phyloP scores from a whole-genome alignment of 805 yeast species.

The Lachancea nothofagi region DNA sequence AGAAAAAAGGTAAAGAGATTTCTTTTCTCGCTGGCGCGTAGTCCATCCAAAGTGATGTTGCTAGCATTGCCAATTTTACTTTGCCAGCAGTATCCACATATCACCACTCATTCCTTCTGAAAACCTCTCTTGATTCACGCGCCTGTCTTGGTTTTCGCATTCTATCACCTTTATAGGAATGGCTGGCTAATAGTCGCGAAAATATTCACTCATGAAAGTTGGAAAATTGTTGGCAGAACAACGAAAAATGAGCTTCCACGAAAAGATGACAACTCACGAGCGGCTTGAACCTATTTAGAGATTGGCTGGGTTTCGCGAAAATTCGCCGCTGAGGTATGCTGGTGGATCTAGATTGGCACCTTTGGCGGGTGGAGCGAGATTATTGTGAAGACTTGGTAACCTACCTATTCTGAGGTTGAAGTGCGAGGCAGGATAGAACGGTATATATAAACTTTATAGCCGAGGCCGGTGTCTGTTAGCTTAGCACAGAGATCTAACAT shows the following conservation, averaged over 20 bases:
- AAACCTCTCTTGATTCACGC: background rate
- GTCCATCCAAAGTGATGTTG: no score
- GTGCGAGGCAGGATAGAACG: no score
- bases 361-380: background rate
- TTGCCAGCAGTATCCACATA: no score
- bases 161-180: conserved; percentile 2
- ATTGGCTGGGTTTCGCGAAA: conserved; percentile 2
- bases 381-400: background rate
- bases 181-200: conserved; percentile 4
- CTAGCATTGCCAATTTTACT: no score
- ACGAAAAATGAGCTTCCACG: no score
- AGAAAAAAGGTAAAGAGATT: no score
- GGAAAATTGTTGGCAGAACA: conserved; percentile 1
- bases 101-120: no score
- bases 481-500: background rate
- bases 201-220: no score
- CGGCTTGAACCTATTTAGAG: background rate
- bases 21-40: no score
- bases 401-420: no score
- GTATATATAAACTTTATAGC: background rate
- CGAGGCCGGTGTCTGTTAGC: background rate
- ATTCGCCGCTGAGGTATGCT: conserved; percentile 1
- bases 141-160: background rate
- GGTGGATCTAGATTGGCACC: conserved; percentile 3
- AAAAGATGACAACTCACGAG: no score